Conservation (phyloP, 345 rosid genomes). For the Gossypium arboreum region DNA sequence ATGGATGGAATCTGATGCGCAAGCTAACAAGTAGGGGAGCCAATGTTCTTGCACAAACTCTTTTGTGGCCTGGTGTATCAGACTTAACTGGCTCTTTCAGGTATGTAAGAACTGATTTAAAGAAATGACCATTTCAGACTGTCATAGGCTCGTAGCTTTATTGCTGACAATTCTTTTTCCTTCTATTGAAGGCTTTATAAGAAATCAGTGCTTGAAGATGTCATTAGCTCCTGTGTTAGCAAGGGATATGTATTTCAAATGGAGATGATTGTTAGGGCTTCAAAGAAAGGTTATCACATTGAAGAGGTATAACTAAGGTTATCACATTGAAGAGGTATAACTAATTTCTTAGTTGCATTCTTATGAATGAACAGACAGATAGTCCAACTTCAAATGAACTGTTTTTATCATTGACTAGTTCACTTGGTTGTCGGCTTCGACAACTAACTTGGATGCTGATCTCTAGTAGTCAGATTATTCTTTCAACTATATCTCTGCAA, state of each 20-base stretch:
- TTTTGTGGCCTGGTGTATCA: slow-evolving; percentile 96
- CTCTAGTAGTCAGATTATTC: not conserved
- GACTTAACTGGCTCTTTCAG: slow-evolving; percentile 95
- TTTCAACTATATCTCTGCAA: not conserved
- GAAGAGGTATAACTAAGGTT: slow-evolving; percentile 77
- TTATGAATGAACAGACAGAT: not conserved
- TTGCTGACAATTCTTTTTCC: slow-evolving; percentile 16
- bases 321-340: slow-evolving; percentile 81
- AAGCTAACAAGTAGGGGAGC: slow-evolving; percentile 97
- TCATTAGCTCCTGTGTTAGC: slow-evolving; percentile 76
- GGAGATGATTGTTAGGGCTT: slow-evolving; percentile 99
- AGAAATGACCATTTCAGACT: not conserved
- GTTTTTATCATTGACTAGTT: not conserved
- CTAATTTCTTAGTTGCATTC: not conserved
- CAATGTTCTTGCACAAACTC: slow-evolving; percentile 90
- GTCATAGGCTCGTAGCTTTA: not conserved
- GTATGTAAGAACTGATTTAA: slow-evolving; percentile 33
- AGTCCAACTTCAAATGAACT: not conserved
- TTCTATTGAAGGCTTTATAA: slow-evolving; percentile 58
- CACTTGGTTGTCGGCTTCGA: not conserved
- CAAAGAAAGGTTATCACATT: slow-evolving; percentile 76
- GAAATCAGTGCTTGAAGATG: slow-evolving; percentile 79
- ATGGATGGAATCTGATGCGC: slow-evolving; percentile 97
- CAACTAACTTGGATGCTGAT: not conserved
- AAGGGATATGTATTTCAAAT: slow-evolving; percentile 96